Evolutionary conservation across 306 rosid species (phyloP).

Genomic region (Prunus padus): DNA sequence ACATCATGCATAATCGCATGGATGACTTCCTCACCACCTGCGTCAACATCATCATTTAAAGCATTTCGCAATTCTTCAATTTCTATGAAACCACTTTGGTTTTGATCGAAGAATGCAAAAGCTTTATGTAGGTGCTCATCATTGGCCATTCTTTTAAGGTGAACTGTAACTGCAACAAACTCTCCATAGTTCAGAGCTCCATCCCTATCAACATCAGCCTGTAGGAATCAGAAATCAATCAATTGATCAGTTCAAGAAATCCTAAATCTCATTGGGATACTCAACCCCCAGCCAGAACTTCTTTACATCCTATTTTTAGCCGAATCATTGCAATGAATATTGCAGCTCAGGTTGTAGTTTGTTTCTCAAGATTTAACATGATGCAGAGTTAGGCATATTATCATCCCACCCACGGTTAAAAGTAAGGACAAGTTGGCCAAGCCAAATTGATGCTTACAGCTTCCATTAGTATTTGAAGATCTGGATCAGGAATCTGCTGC

Average conservation of each 20-base stretch:
- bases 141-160: slow-evolving; percentile 70
- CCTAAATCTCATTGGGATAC: too few species aligned
- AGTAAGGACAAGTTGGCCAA: neutral
- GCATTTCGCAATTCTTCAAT: slow-evolving; percentile 70
- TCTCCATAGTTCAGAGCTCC: slow-evolving; percentile 82
- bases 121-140: slow-evolving; percentile 88
- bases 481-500: slow-evolving; percentile 55
- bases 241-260: neutral
- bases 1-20: slow-evolving; percentile 84
- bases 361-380: neutral
- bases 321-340: too few species aligned
- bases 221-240: slow-evolving; percentile 16
- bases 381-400: neutral
- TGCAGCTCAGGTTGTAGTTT: neutral
- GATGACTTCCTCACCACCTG: slow-evolving; percentile 67
- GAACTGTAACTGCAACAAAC: slow-evolving; percentile 76
- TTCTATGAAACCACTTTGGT: slow-evolving; percentile 69
- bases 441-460: slow-evolving; percentile 41
- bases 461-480: slow-evolving; percentile 55
- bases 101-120: slow-evolving; percentile 71
- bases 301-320: too few species aligned
- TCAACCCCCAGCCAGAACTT: too few species aligned
- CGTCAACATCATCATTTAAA: slow-evolving; percentile 61
- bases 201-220: slow-evolving; percentile 84
- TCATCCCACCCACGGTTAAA: neutral